Evolutionary conservation across 495 filamentous ascomycete species (phyloP).

Genomic region (Beverwykella pulmonaria): DNA sequence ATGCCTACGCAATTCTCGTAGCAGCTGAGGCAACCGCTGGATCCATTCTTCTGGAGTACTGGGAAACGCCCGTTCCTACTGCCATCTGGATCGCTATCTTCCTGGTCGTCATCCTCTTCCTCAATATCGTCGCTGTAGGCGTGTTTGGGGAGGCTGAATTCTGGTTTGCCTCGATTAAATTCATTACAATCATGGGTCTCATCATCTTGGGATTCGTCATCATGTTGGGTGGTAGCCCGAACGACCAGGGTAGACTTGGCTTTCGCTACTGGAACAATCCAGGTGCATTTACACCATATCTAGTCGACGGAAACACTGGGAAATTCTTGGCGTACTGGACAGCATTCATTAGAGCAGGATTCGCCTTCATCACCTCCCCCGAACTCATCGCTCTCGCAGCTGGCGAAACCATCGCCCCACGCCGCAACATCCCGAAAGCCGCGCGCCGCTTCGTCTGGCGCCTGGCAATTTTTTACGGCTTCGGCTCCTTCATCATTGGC

Average conservation of each 20-base stretch:
- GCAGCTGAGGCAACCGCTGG: slow-evolving; percentile 46
- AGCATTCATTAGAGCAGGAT: slow-evolving; percentile 24
- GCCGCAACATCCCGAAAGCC: slow-evolving; percentile 35
- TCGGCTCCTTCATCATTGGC: slow-evolving; percentile 35
- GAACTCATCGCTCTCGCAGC: slow-evolving; percentile 33
- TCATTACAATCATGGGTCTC: slow-evolving; percentile 51
- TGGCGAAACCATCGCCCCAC: slow-evolving; percentile 28
- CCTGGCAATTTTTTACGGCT: slow-evolving; percentile 31
- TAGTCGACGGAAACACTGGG: slow-evolving; percentile 25
- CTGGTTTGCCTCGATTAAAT: slow-evolving; percentile 50
- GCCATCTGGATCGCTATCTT: slow-evolving; percentile 54
- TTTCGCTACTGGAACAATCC: slow-evolving; percentile 39
- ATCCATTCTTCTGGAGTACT: slow-evolving; percentile 56
- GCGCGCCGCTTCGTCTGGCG: slow-evolving; percentile 31
- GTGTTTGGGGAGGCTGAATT: slow-evolving; percentile 56
- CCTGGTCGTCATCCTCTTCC: slow-evolving; percentile 49
- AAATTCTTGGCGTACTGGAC: slow-evolving; percentile 27
- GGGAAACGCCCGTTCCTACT: slow-evolving; percentile 44
- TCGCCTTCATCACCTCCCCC: slow-evolving; percentile 29
- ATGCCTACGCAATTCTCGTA: slow-evolving; percentile 42
- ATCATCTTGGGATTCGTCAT: slow-evolving; percentile 39
- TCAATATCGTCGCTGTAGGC: slow-evolving; percentile 49
- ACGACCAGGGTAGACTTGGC: slow-evolving; percentile 30
- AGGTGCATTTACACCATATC: slow-evolving; percentile 39
- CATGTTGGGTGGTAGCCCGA: slow-evolving; percentile 30